phyloP scores from a whole-genome alignment of 805 yeast species.

The Kluyveromyces wickerhamii region DNA sequence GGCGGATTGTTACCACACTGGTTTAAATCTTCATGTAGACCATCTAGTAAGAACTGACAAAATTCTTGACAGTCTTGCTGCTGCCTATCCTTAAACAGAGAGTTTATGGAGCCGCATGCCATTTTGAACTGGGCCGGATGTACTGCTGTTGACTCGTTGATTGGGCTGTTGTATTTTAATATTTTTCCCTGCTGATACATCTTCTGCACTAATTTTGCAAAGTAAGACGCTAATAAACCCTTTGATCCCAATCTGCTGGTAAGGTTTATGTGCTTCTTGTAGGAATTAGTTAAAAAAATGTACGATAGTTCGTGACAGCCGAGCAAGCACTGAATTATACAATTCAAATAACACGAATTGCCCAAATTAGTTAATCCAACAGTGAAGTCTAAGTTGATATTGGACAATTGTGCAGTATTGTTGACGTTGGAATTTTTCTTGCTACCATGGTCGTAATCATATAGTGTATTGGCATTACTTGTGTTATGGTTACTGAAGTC shows the following conservation, averaged over 20 bases:
- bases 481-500: background rate
- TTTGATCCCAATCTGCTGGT: conserved; percentile 70
- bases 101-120: conserved; percentile 59
- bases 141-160: conserved; percentile 29
- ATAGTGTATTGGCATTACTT: background rate
- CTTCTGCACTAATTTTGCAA: conserved; percentile 49
- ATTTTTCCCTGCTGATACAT: conserved; percentile 38
- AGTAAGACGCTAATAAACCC: conserved; percentile 67
- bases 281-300: conserved; percentile 55
- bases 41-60: conserved; percentile 78
- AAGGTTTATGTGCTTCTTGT: conserved; percentile 60
- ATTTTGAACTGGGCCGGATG: conserved; percentile 60
- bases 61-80: conserved; percentile 96
- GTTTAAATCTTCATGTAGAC: conserved; percentile 86
- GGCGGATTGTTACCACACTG: conserved; percentile 49
- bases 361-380: conserved; percentile 79
- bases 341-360: conserved; percentile 90
- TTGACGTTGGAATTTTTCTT: too few relatives aligned
- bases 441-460: background rate
- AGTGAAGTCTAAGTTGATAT: conserved; percentile 33
- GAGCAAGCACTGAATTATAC: conserved; percentile 75
- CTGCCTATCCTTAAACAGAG: conserved; percentile 68
- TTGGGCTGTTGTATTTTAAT: conserved; percentile 2
- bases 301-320: conserved; percentile 61
- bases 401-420: conserved; percentile 5